Conservation (phyloP, 2,329 filamentous ascomycete genomes). For the Thelonectria blattea region DNA sequence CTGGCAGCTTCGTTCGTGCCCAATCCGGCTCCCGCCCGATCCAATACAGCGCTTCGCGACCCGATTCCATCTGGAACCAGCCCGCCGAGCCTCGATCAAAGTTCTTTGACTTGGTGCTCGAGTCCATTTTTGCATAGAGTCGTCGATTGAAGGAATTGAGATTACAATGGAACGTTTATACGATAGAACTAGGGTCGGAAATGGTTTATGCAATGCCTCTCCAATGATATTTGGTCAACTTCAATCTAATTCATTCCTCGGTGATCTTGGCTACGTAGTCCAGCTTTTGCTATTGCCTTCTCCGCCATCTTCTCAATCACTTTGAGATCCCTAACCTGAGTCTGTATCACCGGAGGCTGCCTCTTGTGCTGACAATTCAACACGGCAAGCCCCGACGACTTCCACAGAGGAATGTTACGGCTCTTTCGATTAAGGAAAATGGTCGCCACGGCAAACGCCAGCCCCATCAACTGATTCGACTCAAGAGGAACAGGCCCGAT, state of each 20-base stretch:
- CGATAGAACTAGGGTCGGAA: neutral
- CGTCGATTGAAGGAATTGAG: neutral
- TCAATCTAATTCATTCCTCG: too few relatives aligned
- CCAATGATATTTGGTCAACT: neutral
- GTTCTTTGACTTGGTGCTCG: slow-evolving; percentile 29
- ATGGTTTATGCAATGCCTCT: neutral
- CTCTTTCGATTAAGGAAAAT: slow-evolving; percentile 9
- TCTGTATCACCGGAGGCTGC: neutral
- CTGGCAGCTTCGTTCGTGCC: slow-evolving; percentile 23
- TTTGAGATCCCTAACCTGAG: slow-evolving; percentile 9
- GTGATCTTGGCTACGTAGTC: too few relatives aligned
- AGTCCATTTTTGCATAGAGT: slow-evolving; percentile 32
- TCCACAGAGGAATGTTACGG: slow-evolving; percentile 18
- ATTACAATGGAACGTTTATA: neutral
- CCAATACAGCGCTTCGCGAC: slow-evolving; percentile 21
- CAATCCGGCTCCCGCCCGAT: neutral
- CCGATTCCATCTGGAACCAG: slow-evolving; percentile 6
- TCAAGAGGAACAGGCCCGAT: slow-evolving; percentile 10
- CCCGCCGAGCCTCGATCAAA: slow-evolving; percentile 19
- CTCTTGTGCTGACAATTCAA: slow-evolving; percentile 3
- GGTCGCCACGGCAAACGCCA: slow-evolving; percentile 12
- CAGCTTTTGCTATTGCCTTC: neutral
- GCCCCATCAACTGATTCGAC: neutral
- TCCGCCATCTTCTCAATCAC: slow-evolving; percentile 8
- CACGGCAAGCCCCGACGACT: slow-evolving; percentile 20